Conservation (phyloP, 495 filamentous ascomycete species). For the Neurospora sp. region DNA sequence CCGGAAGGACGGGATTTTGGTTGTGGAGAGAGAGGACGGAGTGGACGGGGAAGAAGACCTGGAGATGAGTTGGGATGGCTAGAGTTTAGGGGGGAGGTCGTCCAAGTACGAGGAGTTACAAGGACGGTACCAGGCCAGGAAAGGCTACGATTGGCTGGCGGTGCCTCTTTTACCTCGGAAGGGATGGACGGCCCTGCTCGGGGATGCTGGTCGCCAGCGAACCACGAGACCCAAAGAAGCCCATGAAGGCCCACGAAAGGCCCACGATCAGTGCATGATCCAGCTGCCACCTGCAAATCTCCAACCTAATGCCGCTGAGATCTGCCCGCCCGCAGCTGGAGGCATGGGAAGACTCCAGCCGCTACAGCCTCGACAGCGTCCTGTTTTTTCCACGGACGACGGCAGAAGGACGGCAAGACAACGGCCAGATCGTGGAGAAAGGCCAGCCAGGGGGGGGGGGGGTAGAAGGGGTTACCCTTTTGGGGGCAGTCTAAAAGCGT, state of each 20-base stretch:
- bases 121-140: background rate
- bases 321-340: background rate
- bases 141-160: background rate
- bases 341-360: background rate
- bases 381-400: background rate
- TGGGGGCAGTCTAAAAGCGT: background rate
- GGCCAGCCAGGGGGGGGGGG: background rate
- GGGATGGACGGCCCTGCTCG: background rate
- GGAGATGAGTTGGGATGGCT: background rate
- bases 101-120: background rate
- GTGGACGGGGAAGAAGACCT: background rate
- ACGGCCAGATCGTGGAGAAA: background rate
- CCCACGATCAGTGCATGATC: background rate
- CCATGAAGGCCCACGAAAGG: background rate
- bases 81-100: background rate
- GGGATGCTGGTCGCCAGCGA: background rate
- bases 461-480: background rate
- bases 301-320: background rate
- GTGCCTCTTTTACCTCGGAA: background rate
- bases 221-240: background rate
- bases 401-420: background rate
- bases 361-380: background rate
- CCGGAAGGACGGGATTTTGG: background rate
- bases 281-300: background rate
- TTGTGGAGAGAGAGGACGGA: background rate